Percentiles rank a stretch among this genome's conserved stretches.
Conservation (phyloP, 306 rosid genomes). For the Ormosia semicastrata region DNA sequence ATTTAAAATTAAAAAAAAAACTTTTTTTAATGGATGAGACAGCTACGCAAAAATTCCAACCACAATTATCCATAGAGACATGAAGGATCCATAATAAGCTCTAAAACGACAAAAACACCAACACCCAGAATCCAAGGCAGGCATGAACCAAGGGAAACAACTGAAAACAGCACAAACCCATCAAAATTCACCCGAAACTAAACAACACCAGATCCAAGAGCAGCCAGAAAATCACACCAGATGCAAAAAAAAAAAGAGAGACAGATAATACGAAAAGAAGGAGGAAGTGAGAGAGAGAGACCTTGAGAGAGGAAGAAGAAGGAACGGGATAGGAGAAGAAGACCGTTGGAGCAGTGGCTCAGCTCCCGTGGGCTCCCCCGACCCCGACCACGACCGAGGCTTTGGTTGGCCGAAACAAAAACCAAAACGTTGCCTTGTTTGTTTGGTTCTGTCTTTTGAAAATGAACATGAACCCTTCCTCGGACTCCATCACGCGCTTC, state of each 20-base stretch:
- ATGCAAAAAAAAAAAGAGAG: neutral
- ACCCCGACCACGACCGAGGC: neutral
- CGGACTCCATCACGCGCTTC: neutral
- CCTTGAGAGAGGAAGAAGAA: neutral
- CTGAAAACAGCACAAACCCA: constrained; percentile 14
- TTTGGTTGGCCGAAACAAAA: constrained; percentile 6
- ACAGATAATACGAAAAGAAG: neutral
- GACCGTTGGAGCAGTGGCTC: constrained; percentile 49
- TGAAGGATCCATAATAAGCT: constrained; percentile 4
- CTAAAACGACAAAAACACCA: neutral
- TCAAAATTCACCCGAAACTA: constrained; percentile 17
- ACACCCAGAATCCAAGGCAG: constrained; percentile 23
- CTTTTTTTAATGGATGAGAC: neutral
- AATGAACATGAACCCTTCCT: constrained; percentile 2
- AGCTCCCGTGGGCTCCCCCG: constrained; percentile 41
- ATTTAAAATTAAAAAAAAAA: neutral
- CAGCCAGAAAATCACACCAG: neutral
- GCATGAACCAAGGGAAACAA: neutral
- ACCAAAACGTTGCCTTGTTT: constrained; percentile 13
- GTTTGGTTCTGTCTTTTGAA: constrained; percentile 3
- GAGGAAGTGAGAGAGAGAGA: neutral
- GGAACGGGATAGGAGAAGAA: constrained; percentile 19
- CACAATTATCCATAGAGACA: neutral
- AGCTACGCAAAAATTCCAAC: neutral
- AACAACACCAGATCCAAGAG: constrained; percentile 39